Evolutionary conservation across 75 land plant species (phyloP).

Genomic region (Selaginella moellendorffii): DNA sequence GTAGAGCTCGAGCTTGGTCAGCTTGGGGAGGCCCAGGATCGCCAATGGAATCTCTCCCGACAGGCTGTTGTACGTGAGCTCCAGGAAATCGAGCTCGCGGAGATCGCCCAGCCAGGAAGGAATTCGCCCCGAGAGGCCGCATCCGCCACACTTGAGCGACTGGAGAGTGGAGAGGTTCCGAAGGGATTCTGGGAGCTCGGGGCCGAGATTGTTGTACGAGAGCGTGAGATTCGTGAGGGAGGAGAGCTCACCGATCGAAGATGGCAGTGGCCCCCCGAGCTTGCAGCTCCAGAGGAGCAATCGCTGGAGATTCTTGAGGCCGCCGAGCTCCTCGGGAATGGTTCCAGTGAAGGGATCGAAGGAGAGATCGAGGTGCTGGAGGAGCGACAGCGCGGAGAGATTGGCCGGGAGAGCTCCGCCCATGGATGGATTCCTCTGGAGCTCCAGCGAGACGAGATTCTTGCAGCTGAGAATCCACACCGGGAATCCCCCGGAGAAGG

Average conservation of each 20-base stretch:
- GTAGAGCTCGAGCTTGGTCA: constrained; percentile 30
- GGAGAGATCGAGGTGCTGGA: not conserved
- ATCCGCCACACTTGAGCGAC: constrained; percentile 43
- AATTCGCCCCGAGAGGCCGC: constrained; percentile 37
- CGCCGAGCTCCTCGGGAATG: constrained; percentile 28
- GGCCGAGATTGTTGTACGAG: constrained; percentile 32
- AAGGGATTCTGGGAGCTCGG: constrained; percentile 44
- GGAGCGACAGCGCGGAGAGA: not conserved
- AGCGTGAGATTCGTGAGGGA: constrained; percentile 40
- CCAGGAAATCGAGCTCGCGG: constrained; percentile 32
- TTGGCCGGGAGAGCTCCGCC: not conserved
- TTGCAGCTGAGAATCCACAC: not conserved
- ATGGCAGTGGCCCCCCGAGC: constrained; percentile 23
- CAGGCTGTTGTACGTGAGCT: constrained; percentile 40
- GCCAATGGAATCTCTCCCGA: constrained; percentile 25
- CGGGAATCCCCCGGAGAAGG: not conserved
- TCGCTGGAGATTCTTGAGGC: constrained; percentile 29
- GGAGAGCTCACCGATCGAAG: constrained; percentile 27
- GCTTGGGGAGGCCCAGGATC: constrained; percentile 9
- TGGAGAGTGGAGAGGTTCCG: constrained; percentile 30
- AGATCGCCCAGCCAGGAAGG: constrained; percentile 49
- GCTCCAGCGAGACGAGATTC: not conserved
- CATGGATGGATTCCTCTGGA: not conserved
- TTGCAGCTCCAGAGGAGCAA: constrained; percentile 34
- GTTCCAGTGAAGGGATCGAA: constrained; percentile 6